Evolutionary conservation across 2,329 filamentous ascomycete species (phyloP), one percentile per base, ranked within the genome.

Genomic region (Fusarium phyllophilum): DNA sequence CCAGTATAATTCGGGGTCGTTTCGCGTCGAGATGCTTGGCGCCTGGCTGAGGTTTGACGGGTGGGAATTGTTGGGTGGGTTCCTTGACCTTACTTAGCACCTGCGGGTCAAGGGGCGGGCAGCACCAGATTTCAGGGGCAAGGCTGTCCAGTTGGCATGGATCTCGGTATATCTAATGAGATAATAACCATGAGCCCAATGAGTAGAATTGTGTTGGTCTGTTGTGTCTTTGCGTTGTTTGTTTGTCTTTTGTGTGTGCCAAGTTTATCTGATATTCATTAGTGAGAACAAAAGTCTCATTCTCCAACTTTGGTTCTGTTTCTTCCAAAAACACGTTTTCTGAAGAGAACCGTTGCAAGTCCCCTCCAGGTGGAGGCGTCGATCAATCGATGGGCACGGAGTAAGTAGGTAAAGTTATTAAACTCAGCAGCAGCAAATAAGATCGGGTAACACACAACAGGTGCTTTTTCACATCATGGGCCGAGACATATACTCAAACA

Each of bases 41-140:
- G 60, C 56, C 51, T 51, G 34, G 48, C 41, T 64, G 59, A 34
- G n/a, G 48, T 51, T 34, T 49, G 60, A 58, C 59, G 65, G 60
- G 60, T 59, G 42, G 66, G 69, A 56, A 67, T 70, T 58, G 58
- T 57, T 48, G 66, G 26, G 69, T 72, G 63, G 63, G 62, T 62
- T 73, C 52, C 52, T 65, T 17, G 57, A 62, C 52, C 51, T 61
- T 34, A 33, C 49, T 60, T 31, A 36, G 55, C 20, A 29, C 65
- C 61, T 70, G 68, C 72, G 68, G 72, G 72, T 75, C 72, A 74
- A 71, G 73, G 72, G 68, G 68, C 65, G 39, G 49, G 69, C 65
- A 75, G 73, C 70, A 71, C 69, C 66, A 75, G 73, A 75, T 75
- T 75, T 75, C 73, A 75, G 73, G 73, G 73, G 73, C 73, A 75